Percentiles rank a stretch among this genome's conserved stretches.
These are phyloP conservation scores for Suillus variegatus DNA, from an alignment of 768 basidiomycete species.

Conservation along the genomic window DNA sequence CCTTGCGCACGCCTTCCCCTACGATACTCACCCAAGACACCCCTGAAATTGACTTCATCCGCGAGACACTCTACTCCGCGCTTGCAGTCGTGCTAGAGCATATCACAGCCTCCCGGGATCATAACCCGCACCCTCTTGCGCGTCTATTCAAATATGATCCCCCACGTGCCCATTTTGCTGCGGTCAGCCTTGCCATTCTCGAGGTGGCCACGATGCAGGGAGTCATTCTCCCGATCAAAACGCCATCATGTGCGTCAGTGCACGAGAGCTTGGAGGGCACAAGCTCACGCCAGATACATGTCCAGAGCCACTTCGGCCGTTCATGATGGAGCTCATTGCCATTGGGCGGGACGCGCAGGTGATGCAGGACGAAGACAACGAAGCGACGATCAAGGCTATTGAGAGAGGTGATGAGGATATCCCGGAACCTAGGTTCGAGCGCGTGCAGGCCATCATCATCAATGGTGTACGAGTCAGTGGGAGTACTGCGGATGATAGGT, in stretches of 20 bases:
- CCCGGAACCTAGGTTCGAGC: constrained; percentile 52
- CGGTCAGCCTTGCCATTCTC: constrained; percentile 73
- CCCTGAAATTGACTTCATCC: constrained; percentile 73
- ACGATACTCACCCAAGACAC: constrained; percentile 40
- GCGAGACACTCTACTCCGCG: constrained; percentile 85
- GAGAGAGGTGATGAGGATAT: constrained; percentile 36
- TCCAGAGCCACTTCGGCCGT: constrained; percentile 60
- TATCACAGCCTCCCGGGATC: constrained; percentile 18
- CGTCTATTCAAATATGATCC: constrained; percentile 61
- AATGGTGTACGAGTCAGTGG: constrained; percentile 42
- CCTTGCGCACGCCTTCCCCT: constrained; percentile 46
- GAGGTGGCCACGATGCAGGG: constrained; percentile 61
- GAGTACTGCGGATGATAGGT: constrained; percentile 25
- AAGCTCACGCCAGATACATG: constrained; percentile 60
- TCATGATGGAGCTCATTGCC: constrained; percentile 63
- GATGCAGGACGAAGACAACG: constrained; percentile 57
- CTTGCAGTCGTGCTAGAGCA: constrained; percentile 68
- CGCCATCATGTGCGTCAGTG: constrained; percentile 29
- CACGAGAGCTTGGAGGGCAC: constrained; percentile 47
- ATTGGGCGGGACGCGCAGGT: constrained; percentile 53
- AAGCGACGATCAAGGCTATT: constrained; percentile 44
- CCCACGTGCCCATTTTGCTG: constrained; percentile 76
- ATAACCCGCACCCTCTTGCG: constrained; percentile 44
- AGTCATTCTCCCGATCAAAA: constrained; percentile 37
- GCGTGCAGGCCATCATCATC: constrained; percentile 57